Conservation (phyloP, 148 eudicot species). For the Hydrangea macrophylla region DNA sequence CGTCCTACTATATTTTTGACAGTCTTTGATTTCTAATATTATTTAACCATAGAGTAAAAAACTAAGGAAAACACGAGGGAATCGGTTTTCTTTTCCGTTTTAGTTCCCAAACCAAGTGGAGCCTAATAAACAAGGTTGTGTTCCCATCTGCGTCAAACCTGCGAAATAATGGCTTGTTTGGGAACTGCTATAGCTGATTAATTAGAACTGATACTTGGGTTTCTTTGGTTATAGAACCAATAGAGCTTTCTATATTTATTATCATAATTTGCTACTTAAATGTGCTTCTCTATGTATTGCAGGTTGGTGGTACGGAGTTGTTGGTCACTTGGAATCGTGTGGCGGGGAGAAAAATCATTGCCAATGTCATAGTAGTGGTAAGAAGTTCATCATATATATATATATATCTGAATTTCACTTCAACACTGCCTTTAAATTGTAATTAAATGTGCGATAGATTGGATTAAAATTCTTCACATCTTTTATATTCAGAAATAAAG, state of each 20-base stretch:
- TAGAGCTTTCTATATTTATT: background rate
- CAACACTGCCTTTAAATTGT: background rate
- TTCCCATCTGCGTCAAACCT: background rate
- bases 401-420: background rate
- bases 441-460: background rate
- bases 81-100: too few species aligned
- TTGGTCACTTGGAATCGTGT: slow-evolving; percentile 79
- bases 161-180: background rate
- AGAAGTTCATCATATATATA: slow-evolving; percentile 17
- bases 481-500: background rate
- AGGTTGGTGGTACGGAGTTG: slow-evolving; percentile 99
- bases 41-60: too few species aligned
- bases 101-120: too few species aligned
- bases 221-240: slow-evolving; percentile 4
- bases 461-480: background rate
- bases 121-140: background rate
- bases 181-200: background rate
- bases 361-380: slow-evolving; percentile 64
- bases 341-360: slow-evolving; percentile 41
- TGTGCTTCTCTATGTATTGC: slow-evolving; percentile 16
- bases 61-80: too few species aligned
- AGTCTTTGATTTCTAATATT: too few species aligned
- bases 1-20: too few species aligned
- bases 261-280: background rate
- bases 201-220: background rate